Base-by-base conservation (phyloP, 2,329 filamentous ascomycete species). In the Davidsoniella virescens region DNA sequence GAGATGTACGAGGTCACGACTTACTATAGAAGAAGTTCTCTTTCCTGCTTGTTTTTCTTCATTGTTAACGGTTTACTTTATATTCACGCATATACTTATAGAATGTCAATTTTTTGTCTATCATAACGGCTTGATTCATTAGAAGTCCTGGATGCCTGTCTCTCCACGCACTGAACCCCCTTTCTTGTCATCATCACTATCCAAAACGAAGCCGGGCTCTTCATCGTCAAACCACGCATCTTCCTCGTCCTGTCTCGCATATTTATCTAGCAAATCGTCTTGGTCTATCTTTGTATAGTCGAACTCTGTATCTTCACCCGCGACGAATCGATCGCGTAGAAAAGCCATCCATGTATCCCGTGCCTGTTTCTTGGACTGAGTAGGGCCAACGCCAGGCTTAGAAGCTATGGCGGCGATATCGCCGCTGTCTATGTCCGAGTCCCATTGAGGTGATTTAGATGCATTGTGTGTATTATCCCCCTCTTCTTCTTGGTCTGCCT, bases 211-310 rank as follows among this genome's bases (percentile, higher is more conserved):
- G 44, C 71, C 70, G 0, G 83, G 81, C 57, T 84, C 80, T 67
- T 94, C 82, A 5, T 79, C 78, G 18, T 87, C 84, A 60, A 93
- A 88, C 68, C 84, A 94, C 17, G 71, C 72, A 37, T 94, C 85
- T 62, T 90, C 73, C 12, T 68, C 68, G 48, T 82, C 78, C n/a
- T 70, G 65, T 55, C 67, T 76, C 69, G 60, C 71, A 41, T 51
- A 45, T 8, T 44, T 36, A 61, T 94, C 86, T 51, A 78, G 80
- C 17, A 80, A 78, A 26, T 87, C 80, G 58, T 83, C 79, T 36
- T 68, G 67, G 59, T 94, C 87, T 4, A 94, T 80, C 2, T 56
- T 58, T 1, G 58, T 62, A 60, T 94, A 94, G 54, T 90, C 81
- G 58, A 93, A 90, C 44, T 93, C 86, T 1, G 72, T 70, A 59